phyloP scores from a whole-genome alignment of 345 rosid species.

The Zanthoxylum bungeanum region DNA sequence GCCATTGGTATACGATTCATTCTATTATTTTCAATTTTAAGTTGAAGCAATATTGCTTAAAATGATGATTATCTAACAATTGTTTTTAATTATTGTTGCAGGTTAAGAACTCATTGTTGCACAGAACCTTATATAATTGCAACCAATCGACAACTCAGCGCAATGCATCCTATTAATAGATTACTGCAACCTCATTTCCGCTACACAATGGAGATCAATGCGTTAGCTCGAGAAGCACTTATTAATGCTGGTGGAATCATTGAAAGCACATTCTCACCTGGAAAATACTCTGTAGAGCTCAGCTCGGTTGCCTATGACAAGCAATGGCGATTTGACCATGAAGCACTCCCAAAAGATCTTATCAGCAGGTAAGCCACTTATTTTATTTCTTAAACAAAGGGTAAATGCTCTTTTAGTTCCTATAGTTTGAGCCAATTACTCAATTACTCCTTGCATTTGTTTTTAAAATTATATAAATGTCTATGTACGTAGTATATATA shows the following conservation, averaged over 20 bases:
- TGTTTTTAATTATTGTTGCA: slow-evolving; percentile 15
- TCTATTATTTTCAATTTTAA: neutral
- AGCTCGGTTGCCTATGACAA: slow-evolving; percentile 51
- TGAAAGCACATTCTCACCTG: slow-evolving; percentile 53
- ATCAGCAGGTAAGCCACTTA: slow-evolving; percentile 37
- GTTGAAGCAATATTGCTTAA: neutral
- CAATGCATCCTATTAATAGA: slow-evolving; percentile 63
- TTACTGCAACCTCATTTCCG: slow-evolving; percentile 70
- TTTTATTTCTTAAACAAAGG: neutral
- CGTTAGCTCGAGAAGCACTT: slow-evolving; percentile 58
- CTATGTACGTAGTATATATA: too few relatives aligned
- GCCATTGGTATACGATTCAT: slow-evolving; percentile 52
- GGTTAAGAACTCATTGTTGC: slow-evolving; percentile 71
- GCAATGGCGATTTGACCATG: slow-evolving; percentile 51
- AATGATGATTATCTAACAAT: neutral
- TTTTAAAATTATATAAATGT: too few relatives aligned
- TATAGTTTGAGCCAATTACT: neutral
- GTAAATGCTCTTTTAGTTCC: neutral
- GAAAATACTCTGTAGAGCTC: slow-evolving; percentile 46
- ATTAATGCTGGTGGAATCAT: slow-evolving; percentile 58
- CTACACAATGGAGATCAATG: slow-evolving; percentile 82
- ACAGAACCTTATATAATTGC: slow-evolving; percentile 74
- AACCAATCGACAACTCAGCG: slow-evolving; percentile 63
- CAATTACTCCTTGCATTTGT: too few relatives aligned
- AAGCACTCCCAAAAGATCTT: slow-evolving; percentile 53